These are phyloP conservation scores for Aspergillus jensenii DNA, from an alignment of 2,329 filamentous ascomycete genomes.

Conservation along the genomic window DNA sequence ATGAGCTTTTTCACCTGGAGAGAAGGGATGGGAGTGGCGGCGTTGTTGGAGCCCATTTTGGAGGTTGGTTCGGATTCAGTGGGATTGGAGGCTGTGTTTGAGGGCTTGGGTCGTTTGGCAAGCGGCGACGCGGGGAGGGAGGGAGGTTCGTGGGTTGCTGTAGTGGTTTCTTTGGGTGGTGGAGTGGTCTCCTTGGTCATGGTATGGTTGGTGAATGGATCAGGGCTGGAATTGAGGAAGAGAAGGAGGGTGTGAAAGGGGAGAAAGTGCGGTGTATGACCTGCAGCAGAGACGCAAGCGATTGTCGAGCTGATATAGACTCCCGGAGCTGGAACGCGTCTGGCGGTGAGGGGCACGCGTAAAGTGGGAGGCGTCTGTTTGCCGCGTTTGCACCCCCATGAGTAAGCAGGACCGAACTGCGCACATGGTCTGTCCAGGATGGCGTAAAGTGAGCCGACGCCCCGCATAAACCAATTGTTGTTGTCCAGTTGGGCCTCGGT, in stretches of 20 bases:
- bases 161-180: conserved; percentile 26
- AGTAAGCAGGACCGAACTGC: background rate
- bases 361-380: conserved; percentile 19
- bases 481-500: conserved; percentile 12
- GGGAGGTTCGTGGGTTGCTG: conserved; percentile 47
- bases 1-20: conserved; percentile 88
- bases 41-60: conserved; percentile 32
- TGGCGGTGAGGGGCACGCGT: conserved; percentile 25
- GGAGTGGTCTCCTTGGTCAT: conserved; percentile 48
- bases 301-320: background rate
- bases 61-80: conserved; percentile 32
- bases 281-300: background rate
- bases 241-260: background rate
- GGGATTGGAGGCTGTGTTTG: conserved; percentile 57
- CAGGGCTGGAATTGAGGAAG: background rate
- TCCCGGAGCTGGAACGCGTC: conserved; percentile 15
- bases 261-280: conserved; percentile 20
- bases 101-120: conserved; percentile 75
- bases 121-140: conserved; percentile 71
- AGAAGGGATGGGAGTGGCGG: conserved; percentile 38
- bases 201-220: conserved; percentile 16
- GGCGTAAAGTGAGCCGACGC: background rate
- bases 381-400: background rate
- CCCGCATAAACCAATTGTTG: conserved; percentile 4
- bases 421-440: background rate